phyloP scores from a whole-genome alignment of 2,329 filamentous ascomycete genomes.

The Aplosporella prunicola region DNA sequence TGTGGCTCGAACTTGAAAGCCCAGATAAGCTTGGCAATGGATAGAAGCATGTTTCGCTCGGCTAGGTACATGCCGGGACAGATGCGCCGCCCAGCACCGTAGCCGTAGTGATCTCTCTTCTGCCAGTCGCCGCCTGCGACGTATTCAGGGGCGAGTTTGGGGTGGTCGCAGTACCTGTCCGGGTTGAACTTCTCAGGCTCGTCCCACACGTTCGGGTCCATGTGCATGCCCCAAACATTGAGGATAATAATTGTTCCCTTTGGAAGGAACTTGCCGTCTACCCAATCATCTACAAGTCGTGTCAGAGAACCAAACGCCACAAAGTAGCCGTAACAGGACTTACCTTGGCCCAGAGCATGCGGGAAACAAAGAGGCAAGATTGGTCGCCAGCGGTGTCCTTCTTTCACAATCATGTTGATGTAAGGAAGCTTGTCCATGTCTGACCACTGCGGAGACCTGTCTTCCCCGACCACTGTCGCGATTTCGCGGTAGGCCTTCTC shows the following conservation, averaged over 20 bases:
- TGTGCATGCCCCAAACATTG: conserved; percentile 31
- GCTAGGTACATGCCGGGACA: conserved; percentile 47
- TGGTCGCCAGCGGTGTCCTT: conserved; percentile 27
- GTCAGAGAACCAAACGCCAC: too few species aligned
- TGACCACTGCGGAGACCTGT: neutral
- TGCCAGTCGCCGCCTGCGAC: neutral
- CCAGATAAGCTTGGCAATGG: conserved; percentile 8
- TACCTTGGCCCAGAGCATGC: conserved; percentile 31
- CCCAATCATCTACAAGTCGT: conserved; percentile 32
- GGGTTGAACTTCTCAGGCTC: conserved; percentile 16
- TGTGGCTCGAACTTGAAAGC: conserved; percentile 10
- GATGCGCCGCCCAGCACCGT: conserved; percentile 43
- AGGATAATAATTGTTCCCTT: conserved; percentile 31
- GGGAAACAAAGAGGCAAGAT: conserved; percentile 23
- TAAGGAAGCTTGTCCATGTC: conserved; percentile 5
- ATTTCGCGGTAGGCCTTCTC: conserved; percentile 1
- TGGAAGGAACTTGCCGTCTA: conserved; percentile 34
- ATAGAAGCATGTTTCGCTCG: conserved; percentile 37
- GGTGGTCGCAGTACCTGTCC: neutral
- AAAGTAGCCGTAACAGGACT: too few species aligned
- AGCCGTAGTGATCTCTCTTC: conserved; percentile 40
- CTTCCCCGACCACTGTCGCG: neutral
- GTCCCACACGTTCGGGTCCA: conserved; percentile 16
- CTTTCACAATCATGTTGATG: conserved; percentile 18
- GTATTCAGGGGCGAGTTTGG: neutral